Evolutionary conservation across 306 rosid species (phyloP), one percentile per base, ranked within the genome.

Genomic region (Benincasa hispida): DNA sequence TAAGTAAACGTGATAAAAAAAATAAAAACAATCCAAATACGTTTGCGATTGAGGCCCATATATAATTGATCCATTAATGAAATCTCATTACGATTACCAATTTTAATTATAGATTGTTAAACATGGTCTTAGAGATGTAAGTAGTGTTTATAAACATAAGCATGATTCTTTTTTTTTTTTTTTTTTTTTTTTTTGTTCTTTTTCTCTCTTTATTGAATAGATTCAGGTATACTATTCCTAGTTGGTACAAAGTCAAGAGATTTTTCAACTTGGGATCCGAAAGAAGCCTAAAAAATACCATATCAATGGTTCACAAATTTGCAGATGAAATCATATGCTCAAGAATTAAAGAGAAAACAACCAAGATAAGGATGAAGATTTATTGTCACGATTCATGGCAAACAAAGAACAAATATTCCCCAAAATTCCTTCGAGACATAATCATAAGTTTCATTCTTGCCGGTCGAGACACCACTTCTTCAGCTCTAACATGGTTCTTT

Each of bases 401-500:
- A 58, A 80, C 1, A 83, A 80, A 12, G 63, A 74, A 12, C 39
- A n/a, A n/a, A n/a, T n/a, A 79, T 59, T 82, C 95, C 1, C 83
- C 87, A 0, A 81, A 84, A 58, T 82, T 84, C 37, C 91, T 91
- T 75, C 88, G 97, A 61, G 91, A 91, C 6, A 86, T 88, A 11
- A 28, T 82, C 3, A 84, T 87, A 48, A 89, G 91, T 78, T 85
- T 88, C 61, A 89, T 89, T 47, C 89, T 91, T 0, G 97, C 97
- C 0, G 95, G 97, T 0, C 77, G 95, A 6, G 97, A 92, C 42
- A 83, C 97, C 19, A 89, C 96, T 4, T 89, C 97, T n/a, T 81
- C 96, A 0, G 96, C 89, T 6, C 30, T 91, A 10, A 85, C 78
- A 5, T 90, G 97, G 97, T 87, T 92, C 77, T 92, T 92, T 47